Evolutionary conservation across 192 early-diverging fungal species (phyloP).

Genomic region (Bifiguratus adelaidae): DNA sequence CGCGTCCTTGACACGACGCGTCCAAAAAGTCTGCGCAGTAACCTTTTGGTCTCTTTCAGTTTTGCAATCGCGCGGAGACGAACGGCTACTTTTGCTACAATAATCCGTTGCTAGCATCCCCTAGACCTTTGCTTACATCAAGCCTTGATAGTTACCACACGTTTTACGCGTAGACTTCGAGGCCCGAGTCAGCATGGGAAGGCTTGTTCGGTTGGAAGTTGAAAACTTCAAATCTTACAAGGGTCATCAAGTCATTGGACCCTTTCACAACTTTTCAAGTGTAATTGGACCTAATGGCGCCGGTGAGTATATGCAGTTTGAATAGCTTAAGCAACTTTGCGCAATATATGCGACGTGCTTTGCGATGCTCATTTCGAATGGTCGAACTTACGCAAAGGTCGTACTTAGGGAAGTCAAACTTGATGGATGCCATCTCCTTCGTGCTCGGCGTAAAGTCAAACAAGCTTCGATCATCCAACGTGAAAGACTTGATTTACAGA

Average conservation of each 20-base stretch:
- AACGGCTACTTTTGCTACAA: too few species aligned
- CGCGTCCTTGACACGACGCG: too few species aligned
- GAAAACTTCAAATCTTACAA: slow-evolving; percentile 99
- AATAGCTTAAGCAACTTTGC: neutral
- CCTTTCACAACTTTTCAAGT: slow-evolving; percentile 88
- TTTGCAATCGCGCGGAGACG: too few species aligned
- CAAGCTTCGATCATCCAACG: slow-evolving; percentile 82
- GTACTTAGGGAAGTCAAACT: slow-evolving; percentile 82
- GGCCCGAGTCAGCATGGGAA: slow-evolving; percentile 68
- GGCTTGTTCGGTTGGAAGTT: slow-evolving; percentile 81
- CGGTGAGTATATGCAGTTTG: slow-evolving; percentile 53
- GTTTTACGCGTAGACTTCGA: too few species aligned
- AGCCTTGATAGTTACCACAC: too few species aligned
- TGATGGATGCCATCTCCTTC: slow-evolving; percentile 99
- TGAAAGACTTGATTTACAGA: slow-evolving; percentile 88
- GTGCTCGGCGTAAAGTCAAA: slow-evolving; percentile 89
- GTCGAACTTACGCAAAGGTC: neutral
- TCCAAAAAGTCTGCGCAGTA: too few species aligned
- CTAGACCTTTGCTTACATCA: too few species aligned
- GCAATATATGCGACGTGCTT: neutral
- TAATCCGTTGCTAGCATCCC: too few species aligned
- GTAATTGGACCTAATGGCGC: slow-evolving; percentile 97
- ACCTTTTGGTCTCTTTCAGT: too few species aligned
- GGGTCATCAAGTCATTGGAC: slow-evolving; percentile 87
- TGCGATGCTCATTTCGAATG: neutral